These are phyloP conservation scores for Thermochaetoides dissita DNA, from an alignment of 2,329 filamentous ascomycete genomes.

Conservation along the genomic window DNA sequence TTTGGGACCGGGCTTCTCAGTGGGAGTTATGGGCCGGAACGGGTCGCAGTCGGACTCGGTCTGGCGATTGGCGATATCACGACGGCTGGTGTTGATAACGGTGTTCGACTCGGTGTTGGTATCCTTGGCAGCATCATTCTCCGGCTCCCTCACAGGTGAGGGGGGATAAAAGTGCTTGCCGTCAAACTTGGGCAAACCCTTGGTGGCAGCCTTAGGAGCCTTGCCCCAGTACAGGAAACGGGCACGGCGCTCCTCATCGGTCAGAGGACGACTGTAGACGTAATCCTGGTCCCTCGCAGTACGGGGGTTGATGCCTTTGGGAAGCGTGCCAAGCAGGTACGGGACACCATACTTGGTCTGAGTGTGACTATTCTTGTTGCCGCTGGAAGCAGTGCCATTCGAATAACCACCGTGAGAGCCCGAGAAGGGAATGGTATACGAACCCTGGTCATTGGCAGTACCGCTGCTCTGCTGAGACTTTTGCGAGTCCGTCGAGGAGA, in stretches of 20 bases:
- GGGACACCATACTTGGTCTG: constrained; percentile 21
- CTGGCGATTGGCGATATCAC: constrained; percentile 4
- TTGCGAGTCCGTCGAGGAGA: constrained; percentile 1
- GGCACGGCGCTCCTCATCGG: constrained; percentile 43
- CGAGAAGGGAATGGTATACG: no score
- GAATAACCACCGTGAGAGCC: neutral
- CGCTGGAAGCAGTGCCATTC: neutral
- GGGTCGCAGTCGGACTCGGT: constrained; percentile 14
- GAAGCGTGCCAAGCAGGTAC: constrained; percentile 42
- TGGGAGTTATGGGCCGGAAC: constrained; percentile 13
- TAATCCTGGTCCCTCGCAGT: constrained; percentile 33
- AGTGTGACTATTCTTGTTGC: neutral
- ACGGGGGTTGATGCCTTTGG: constrained; percentile 28
- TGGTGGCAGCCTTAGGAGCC: constrained; percentile 34
- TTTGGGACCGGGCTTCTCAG: constrained; percentile 6
- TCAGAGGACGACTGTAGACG: constrained; percentile 42
- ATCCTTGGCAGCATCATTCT: neutral
- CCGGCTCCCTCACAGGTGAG: constrained; percentile 32
- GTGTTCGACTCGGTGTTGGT: neutral
- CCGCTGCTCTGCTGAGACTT: constrained; percentile 3
- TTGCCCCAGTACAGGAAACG: constrained; percentile 48
- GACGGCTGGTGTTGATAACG: neutral
- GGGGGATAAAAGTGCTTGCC: constrained; percentile 50
- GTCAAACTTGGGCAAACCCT: constrained; percentile 48
- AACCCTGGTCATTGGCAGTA: neutral